These are phyloP conservation scores for Begonia fuchsioides DNA, from an alignment of 306 rosid species.

Conservation along the genomic window DNA sequence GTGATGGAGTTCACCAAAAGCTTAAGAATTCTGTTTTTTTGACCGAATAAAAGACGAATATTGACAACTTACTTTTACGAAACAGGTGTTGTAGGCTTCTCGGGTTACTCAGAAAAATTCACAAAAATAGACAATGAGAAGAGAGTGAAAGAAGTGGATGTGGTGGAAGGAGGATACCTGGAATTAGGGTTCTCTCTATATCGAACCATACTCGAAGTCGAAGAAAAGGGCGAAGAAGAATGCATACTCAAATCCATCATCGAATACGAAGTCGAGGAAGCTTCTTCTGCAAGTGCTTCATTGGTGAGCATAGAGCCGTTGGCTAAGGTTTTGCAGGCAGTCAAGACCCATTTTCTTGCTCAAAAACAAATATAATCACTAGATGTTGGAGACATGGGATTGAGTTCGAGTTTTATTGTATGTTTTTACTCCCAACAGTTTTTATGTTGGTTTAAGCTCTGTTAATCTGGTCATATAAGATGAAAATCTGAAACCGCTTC, in stretches of 20 bases:
- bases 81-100: background rate
- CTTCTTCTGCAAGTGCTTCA: constrained; percentile 30
- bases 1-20: background rate
- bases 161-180: constrained; percentile 55
- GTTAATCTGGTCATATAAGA: too few species aligned
- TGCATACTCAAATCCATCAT: constrained; percentile 31
- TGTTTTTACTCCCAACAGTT: too few species aligned
- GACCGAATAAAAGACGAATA: too few species aligned
- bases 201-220: constrained; percentile 24
- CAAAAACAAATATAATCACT: too few species aligned
- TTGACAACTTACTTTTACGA: background rate
- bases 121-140: constrained; percentile 42
- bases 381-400: too few species aligned
- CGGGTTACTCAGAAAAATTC: constrained; percentile 22
- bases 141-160: constrained; percentile 27
- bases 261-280: constrained; percentile 43
- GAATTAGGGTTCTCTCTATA: constrained; percentile 39
- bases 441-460: too few species aligned
- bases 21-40: too few species aligned
- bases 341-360: constrained; percentile 4
- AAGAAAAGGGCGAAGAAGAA: constrained; percentile 22
- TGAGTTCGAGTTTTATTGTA: too few species aligned
- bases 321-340: constrained; percentile 4
- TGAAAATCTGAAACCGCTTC: constrained; percentile 18
- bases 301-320: constrained; percentile 22